A percentile compares a stretch with the other conserved stretches of the same genome.
Conservation (phyloP, 352 stramenopile genomes). For the Globisporangium cystogenes region DNA sequence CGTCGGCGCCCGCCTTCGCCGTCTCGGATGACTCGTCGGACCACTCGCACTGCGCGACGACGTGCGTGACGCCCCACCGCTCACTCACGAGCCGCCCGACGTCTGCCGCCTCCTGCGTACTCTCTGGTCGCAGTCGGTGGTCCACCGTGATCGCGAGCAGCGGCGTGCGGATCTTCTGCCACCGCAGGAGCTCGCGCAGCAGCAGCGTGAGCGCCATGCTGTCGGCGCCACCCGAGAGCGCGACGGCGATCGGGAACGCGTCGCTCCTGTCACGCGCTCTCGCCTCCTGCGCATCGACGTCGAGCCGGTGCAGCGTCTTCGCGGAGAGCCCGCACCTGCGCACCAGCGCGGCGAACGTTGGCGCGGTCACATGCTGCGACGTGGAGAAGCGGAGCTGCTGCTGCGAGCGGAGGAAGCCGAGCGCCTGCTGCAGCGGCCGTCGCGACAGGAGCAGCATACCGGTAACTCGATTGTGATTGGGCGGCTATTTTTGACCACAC, state of each 20-base stretch:
- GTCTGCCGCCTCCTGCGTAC: constrained; percentile 44
- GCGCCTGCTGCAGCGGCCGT: background rate
- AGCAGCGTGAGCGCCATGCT: constrained; percentile 80
- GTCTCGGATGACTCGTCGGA: constrained; percentile 3
- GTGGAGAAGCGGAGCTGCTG: background rate
- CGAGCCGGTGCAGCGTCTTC: constrained; percentile 33
- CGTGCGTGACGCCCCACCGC: constrained; percentile 39
- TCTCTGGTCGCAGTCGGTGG: constrained; percentile 63
- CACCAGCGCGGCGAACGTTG: constrained; percentile 28
- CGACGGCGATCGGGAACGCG: constrained; percentile 57
- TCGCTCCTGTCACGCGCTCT: background rate
- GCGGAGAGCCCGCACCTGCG: constrained; percentile 32
- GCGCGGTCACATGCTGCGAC: constrained; percentile 18
- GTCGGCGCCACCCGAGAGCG: constrained; percentile 70
- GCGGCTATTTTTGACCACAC: background rate
- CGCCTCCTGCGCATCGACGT: constrained; percentile 13
- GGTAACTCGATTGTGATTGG: background rate
- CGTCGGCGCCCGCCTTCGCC: background rate
- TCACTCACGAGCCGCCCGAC: constrained; percentile 39
- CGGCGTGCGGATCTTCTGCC: constrained; percentile 39
- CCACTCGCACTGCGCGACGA: constrained; percentile 57
- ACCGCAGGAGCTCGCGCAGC: constrained; percentile 54
- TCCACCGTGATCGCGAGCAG: constrained; percentile 81
- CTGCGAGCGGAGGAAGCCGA: background rate
- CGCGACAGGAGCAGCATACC: too few species aligned